Percentiles rank a stretch among this genome's conserved stretches.
Conservation (phyloP, 208 protist genomes). For the Leishmania aethiopica region DNA sequence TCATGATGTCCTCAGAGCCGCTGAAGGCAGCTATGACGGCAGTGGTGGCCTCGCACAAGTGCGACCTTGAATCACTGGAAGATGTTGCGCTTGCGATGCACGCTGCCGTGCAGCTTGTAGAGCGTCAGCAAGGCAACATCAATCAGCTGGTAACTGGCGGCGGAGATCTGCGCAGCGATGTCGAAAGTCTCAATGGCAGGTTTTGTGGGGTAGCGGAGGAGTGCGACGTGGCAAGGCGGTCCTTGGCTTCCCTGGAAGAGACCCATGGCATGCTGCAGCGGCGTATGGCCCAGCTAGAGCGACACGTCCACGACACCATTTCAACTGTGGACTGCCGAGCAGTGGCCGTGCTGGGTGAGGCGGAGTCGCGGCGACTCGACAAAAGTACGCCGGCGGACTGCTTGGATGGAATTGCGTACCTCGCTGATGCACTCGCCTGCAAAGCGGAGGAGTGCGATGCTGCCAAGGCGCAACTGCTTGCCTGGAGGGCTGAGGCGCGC, state of each 20-base stretch:
- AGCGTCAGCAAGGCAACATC: neutral
- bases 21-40: neutral
- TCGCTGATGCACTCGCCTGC: constrained; percentile 1
- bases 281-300: neutral
- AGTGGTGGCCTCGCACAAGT: neutral
- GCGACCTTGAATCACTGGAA: constrained; percentile 1
- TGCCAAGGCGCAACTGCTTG: neutral
- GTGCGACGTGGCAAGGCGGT: neutral
- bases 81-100: constrained; percentile 1
- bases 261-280: neutral
- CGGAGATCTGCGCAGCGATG: neutral
- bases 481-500: neutral
- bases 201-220: neutral
- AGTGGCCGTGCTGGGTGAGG: neutral
- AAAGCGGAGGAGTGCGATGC: constrained; percentile 1
- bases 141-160: neutral
- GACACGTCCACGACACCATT: neutral
- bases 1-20: constrained; percentile 2
- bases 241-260: neutral
- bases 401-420: constrained; percentile 4
- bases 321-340: neutral
- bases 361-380: neutral
- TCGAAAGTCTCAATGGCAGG: neutral
- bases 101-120: constrained; percentile 1
- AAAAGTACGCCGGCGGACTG: neutral